Conservation (phyloP, 352 stramenopile genomes). For the Phytophthora sp. region DNA sequence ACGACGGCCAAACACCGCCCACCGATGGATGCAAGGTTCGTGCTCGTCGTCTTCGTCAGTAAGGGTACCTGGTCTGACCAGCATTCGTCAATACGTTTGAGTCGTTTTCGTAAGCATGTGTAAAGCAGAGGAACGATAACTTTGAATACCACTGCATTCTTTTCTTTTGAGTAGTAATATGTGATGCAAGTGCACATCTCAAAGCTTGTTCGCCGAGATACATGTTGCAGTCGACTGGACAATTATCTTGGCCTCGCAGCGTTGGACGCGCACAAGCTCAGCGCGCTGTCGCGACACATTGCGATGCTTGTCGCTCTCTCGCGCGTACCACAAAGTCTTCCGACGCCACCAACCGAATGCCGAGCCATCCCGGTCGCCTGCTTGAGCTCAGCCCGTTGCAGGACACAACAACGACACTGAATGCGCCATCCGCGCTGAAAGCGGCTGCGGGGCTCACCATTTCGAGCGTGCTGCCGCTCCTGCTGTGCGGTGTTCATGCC, state of each 20-base stretch:
- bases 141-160: background rate
- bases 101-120: background rate
- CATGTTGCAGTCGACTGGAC: background rate
- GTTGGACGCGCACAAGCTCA: background rate
- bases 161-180: no score
- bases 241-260: background rate
- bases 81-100: background rate
- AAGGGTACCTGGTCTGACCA: background rate
- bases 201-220: background rate
- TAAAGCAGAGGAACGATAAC: slow-evolving; percentile 5
- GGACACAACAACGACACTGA: background rate
- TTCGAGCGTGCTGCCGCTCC: background rate
- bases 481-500: background rate
- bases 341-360: no score
- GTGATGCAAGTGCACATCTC: no score
- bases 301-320: no score
- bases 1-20: background rate
- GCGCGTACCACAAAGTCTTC: no score
- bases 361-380: no score
- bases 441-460: background rate
- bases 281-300: no score
- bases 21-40: slow-evolving; percentile 22
- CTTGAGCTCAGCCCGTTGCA: background rate
- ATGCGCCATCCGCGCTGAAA: background rate
- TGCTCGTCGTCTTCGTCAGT: slow-evolving; percentile 21